phyloP scores from a whole-genome alignment of 345 rosid genomes.

The Aquilaria yunnanensis region DNA sequence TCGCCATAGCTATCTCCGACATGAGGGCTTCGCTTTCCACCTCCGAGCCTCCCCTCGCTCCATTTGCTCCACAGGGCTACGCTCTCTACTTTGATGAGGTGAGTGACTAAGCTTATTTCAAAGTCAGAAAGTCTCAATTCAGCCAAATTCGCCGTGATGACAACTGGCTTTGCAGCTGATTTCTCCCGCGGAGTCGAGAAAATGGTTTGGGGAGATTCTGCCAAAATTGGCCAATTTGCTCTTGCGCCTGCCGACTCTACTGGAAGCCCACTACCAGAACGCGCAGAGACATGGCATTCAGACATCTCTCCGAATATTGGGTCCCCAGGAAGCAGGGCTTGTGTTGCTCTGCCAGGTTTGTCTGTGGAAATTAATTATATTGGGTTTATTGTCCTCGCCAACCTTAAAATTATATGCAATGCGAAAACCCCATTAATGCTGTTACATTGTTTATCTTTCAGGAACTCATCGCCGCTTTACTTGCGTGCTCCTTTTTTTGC shows the following conservation, averaged over 20 bases:
- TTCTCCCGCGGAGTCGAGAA: constrained; percentile 36
- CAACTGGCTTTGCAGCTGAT: constrained; percentile 32
- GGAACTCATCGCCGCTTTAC: constrained; percentile 85
- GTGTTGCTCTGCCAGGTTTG: constrained; percentile 80
- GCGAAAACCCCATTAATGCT: neutral
- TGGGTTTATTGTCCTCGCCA: neutral
- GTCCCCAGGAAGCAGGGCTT: constrained; percentile 58
- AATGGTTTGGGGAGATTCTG: constrained; percentile 61
- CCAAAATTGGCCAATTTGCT: constrained; percentile 66
- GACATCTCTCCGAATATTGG: constrained; percentile 56
- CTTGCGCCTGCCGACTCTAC: constrained; percentile 49
- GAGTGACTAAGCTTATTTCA: neutral
- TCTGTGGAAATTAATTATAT: neutral
- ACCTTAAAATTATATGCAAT: no score
- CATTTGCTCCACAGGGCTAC: constrained; percentile 44
- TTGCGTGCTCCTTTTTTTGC: constrained; percentile 79
- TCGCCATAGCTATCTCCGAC: constrained; percentile 47
- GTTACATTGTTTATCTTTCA: constrained; percentile 25
- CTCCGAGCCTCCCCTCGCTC: constrained; percentile 35
- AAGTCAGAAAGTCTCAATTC: no score
- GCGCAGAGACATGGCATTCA: constrained; percentile 27
- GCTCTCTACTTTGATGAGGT: constrained; percentile 71
- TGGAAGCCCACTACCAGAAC: constrained; percentile 58
- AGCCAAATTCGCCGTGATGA: no score
- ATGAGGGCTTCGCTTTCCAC: constrained; percentile 44